Evolutionary conservation across 2,329 filamentous ascomycete species (phyloP).

Genomic region (Rhytidhysteron rufulum): DNA sequence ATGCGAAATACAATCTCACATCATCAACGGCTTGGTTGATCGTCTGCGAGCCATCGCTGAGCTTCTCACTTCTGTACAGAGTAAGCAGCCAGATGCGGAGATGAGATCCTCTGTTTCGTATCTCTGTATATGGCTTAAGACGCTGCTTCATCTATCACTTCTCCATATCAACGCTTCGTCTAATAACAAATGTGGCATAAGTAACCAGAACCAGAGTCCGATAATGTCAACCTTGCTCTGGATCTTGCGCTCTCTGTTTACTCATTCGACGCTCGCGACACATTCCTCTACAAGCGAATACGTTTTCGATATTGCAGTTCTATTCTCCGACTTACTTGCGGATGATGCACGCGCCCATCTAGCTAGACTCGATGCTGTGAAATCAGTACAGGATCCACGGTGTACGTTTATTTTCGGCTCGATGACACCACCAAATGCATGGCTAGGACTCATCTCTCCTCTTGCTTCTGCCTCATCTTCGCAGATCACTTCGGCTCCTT

Average conservation of each 20-base stretch:
- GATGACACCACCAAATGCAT: constrained; percentile 32
- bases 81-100: constrained; percentile 5
- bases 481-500: constrained; percentile 13
- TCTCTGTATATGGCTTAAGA: constrained; percentile 25
- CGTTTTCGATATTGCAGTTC: constrained; percentile 41
- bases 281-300: constrained; percentile 35
- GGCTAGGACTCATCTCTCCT: constrained; percentile 39
- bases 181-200: constrained; percentile 18
- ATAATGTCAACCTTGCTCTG: constrained; percentile 22
- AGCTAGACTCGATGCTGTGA: constrained; percentile 21
- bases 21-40: constrained; percentile 25
- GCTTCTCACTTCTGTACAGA: constrained; percentile 11
- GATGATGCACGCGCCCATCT: constrained; percentile 35
- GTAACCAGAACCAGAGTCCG: constrained; percentile 21
- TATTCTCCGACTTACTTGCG: constrained; percentile 40
- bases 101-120: constrained; percentile 5
- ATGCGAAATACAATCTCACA: constrained; percentile 15
- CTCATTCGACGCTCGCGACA: constrained; percentile 33
- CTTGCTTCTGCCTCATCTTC: constrained; percentile 10
- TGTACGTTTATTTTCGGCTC: constrained; percentile 40
- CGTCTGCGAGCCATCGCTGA: constrained; percentile 28
- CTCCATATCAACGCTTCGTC: constrained; percentile 29
- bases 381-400: constrained; percentile 27
- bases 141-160: constrained; percentile 39
- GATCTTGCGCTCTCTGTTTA: constrained; percentile 35